Evolutionary conservation across 805 yeast genomes (phyloP), one percentile per base, ranked within the genome.

Genomic region (Metschnikowia similis): DNA sequence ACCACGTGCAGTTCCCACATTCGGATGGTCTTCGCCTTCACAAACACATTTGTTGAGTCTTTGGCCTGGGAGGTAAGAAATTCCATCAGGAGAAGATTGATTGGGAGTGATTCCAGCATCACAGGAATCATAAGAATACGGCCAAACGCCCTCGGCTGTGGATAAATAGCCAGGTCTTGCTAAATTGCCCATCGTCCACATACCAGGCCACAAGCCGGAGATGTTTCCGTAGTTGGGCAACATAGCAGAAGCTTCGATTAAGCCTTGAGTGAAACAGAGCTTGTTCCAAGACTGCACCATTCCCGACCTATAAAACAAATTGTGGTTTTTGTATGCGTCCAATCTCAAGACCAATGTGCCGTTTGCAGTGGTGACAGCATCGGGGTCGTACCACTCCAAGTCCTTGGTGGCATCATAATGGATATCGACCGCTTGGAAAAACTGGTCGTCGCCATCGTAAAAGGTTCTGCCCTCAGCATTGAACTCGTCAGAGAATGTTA

Each of bases 361-460:
- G 54, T 70, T 68, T 13, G 62, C 66, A 11, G 76, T 72, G 35
- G 74, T 64, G 31, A 61, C 67, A 2, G 76, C 76, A 48, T 72
- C 76, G 7, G 76, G 76, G 47, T 66, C 72, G 55, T 72, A 72
- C 74, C 75, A 72, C 56, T 72, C 76, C 61, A 72, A 69, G 59
- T 72, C 76, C 41, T 65, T 53, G 38, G 77, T 72, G 41, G 76
- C 76, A 48, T 62, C 75, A 57, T 72, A 72, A 51, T 72, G 65
- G 38, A 72, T 48, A 50, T 72, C 76, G 6, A 66, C 68, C 8
- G 75, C 76, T 27, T 66, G 63, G 56, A 68, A 72, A 49, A 72
- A 72, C 57, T 71, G 77, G 60, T 72, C 77, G 54, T 72, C 76
- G 32, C 73, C 76, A 29, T 66, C 72, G 52, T 71, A 72, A 47